phyloP scores from a whole-genome alignment of 2,329 filamentous ascomycete species.

The Microcyclospora pomicola region DNA sequence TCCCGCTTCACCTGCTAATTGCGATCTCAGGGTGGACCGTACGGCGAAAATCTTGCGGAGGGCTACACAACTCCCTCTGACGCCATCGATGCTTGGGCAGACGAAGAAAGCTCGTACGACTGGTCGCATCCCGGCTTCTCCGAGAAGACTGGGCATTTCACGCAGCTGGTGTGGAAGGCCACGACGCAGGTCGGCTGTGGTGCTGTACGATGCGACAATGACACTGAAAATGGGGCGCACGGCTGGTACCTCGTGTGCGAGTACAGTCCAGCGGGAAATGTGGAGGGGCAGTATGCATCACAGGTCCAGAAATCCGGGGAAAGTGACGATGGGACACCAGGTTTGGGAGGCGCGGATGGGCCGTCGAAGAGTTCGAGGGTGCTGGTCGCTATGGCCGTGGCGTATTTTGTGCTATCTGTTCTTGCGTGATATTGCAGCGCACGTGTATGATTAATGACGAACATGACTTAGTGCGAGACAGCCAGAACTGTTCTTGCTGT shows the following conservation, averaged over 20 bases:
- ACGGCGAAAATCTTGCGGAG: constrained; percentile 21
- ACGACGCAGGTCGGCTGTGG: constrained; percentile 20
- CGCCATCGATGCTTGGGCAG: constrained; percentile 20
- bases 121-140: constrained; percentile 16
- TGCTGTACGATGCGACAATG: constrained; percentile 11
- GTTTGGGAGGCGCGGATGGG: constrained; percentile 7
- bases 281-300: constrained; percentile 19
- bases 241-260: constrained; percentile 25
- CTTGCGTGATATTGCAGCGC: too few species aligned
- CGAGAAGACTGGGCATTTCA: constrained; percentile 18
- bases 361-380: not conserved
- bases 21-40: constrained; percentile 13
- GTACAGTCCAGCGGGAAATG: constrained; percentile 26
- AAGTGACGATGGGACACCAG: constrained; percentile 9
- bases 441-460: too few species aligned
- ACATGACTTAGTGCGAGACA: too few species aligned
- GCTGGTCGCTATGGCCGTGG: constrained; percentile 5
- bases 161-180: constrained; percentile 22
- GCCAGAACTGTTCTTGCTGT: too few species aligned
- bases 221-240: constrained; percentile 7
- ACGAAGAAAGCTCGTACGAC: constrained; percentile 18
- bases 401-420: too few species aligned
- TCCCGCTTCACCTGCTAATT: not conserved
- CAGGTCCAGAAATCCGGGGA: constrained; percentile 21
- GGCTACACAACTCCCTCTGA: constrained; percentile 11